Percentiles rank a stretch among this genome's conserved stretches.
Conservation (phyloP, 1,284 basidiomycete genomes). For the Leucoagaricus sp. region DNA sequence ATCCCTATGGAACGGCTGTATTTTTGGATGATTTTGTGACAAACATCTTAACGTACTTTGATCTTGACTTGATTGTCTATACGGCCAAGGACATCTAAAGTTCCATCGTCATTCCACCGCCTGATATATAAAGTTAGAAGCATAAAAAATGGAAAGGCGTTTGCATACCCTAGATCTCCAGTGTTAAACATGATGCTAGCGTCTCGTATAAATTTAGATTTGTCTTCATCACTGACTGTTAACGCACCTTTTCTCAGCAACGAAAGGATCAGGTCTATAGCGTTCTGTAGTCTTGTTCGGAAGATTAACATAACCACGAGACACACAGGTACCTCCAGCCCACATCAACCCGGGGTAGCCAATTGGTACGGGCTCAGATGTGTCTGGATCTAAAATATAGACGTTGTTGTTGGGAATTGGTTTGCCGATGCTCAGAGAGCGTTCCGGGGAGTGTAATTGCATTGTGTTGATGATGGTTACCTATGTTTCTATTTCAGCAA, state of each 20-base stretch:
- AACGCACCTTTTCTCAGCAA: conserved; percentile 45
- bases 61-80: conserved; percentile 64
- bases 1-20: conserved; percentile 40
- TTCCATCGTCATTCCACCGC: conserved; percentile 52
- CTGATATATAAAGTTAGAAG: conserved; percentile 19
- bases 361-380: conserved; percentile 50
- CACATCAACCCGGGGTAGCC: conserved; percentile 58
- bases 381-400: conserved; percentile 51
- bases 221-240: neutral
- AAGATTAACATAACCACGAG: conserved; percentile 54
- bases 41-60: conserved; percentile 30
- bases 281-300: conserved; percentile 55
- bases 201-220: neutral
- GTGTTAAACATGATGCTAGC: conserved; percentile 61
- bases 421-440: conserved; percentile 49
- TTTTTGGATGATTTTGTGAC: neutral
- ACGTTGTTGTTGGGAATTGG: conserved; percentile 62
- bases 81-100: conserved; percentile 55
- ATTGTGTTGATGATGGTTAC: conserved; percentile 64
- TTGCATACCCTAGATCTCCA: conserved; percentile 54
- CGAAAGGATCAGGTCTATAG: conserved; percentile 52
- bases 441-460: conserved; percentile 45
- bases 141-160: neutral
- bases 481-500: conserved; percentile 20
- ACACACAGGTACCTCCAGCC: conserved; percentile 57